Base-by-base conservation (phyloP, 345 rosid species). In the Salix purpurea region DNA sequence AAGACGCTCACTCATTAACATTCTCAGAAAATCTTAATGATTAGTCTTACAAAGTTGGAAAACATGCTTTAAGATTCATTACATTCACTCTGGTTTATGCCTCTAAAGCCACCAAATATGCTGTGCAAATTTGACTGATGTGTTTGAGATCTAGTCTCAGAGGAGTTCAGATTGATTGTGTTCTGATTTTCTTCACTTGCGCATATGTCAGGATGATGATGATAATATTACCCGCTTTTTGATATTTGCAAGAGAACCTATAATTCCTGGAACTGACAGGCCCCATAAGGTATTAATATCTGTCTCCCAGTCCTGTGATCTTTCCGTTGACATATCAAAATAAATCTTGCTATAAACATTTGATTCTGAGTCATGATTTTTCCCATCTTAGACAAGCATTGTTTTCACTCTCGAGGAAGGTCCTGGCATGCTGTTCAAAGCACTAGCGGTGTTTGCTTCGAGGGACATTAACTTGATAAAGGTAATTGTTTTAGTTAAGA, bases 321-420 rank as follows among this genome's bases (percentile, higher is more conserved):
- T 21, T 81, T 37, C 46, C 28, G 36, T 42, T 24, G 3, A 24
- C 65, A 34, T 19, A 9, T 70, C 32, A 26, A 36, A 9, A 65
- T 15, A 44, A 48, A 64, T n/a, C 37, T 32, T 11, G 21, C 19
- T 19, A 68, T 42, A 26, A 74, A 52, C 69, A 67, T 77, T 54
- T 70, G 30, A 42, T 65, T 26, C 73, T 12, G 5, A 48, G 21
- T 68, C 74, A 67, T 62, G 60, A 68, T 15, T 46, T 42, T 36
- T 64, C 40, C 39, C 78, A 62, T 72, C 61, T 50, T 65, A 96
- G 99, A 96, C 98, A 15, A 93, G 98, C 86, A 92, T 96, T 61
- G 99, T 91, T 83, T 96, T 93, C 88, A 83, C 96, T 48, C 82
- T 96, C n/a, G 98, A 93, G 81, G 97, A 93, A 85, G 99, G 99